phyloP scores from a whole-genome alignment of 2,329 filamentous ascomycete genomes.

The Aspergillus sp. region DNA sequence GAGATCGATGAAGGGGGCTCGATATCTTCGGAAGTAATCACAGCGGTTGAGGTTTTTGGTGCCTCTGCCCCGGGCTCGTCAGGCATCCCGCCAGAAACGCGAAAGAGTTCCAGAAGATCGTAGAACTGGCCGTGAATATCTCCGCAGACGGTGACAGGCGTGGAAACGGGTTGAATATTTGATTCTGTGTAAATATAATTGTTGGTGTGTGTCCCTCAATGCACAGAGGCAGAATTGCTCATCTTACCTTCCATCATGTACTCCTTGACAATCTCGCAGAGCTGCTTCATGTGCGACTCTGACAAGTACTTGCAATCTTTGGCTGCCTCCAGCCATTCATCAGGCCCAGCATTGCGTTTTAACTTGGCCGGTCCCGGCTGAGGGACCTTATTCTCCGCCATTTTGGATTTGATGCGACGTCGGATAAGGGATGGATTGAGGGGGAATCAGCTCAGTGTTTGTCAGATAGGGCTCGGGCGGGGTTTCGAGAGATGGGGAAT shows the following conservation, averaged over 20 bases:
- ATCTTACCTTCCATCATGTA: conserved; percentile 99
- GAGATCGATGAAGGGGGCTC: conserved; percentile 87
- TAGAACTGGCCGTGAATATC: conserved; percentile 99
- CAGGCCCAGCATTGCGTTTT: conserved; percentile 75
- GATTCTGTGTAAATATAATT: conserved; percentile 59
- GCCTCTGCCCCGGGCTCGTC: conserved; percentile 69
- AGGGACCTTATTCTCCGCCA: conserved; percentile 60
- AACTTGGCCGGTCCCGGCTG: conserved; percentile 88
- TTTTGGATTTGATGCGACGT: conserved; percentile 14
- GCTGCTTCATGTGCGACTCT: conserved; percentile 94
- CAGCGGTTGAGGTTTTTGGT: conserved; percentile 63
- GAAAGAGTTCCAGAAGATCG: conserved; percentile 92
- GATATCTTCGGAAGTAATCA: conserved; percentile 86
- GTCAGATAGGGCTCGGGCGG: no score
- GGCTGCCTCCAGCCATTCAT: conserved; percentile 95
- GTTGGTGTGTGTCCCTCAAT: background rate
- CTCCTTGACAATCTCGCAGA: conserved; percentile 98
- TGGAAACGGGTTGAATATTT: conserved; percentile 96
- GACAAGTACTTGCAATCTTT: conserved; percentile 97
- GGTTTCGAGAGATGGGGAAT: background rate
- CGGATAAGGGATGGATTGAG: background rate
- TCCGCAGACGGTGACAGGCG: conserved; percentile 93
- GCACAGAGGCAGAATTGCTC: conserved; percentile 9
- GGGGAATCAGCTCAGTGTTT: background rate
- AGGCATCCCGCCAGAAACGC: conserved; percentile 94